Evolutionary conservation across 2,329 filamentous ascomycete species (phyloP), one percentile per base, ranked within the genome.

Genomic region (Zasmidium angulare): DNA sequence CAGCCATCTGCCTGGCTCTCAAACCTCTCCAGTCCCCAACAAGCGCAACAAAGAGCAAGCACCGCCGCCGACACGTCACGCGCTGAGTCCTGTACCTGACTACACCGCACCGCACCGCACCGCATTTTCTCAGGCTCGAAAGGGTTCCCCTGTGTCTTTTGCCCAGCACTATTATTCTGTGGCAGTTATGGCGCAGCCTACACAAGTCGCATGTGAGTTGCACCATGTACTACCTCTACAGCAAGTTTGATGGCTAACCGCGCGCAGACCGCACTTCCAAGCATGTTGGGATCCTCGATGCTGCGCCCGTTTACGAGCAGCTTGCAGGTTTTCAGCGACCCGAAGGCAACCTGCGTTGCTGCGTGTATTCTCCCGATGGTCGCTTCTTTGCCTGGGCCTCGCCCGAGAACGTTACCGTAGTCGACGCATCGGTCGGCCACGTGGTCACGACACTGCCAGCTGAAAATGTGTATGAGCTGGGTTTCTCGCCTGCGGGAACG

Each of bases 351-450:
- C 85, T 96, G 73, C 89, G 95, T 77, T 98, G 92, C 81, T 96
- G 90, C 82, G 86, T 87, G 72, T 99, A 99, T 82, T 98, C 95
- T 64, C 90, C 92, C 60, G 96, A 95, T 78, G 93, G 95, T 75
- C 90, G 90, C 74, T 99, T 93, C 82, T 96, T 97, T 78, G 93
- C 92, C 65, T 99, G 91, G 89, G 93, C 93, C 67, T 90, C 91
- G 63, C 89, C 87, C 64, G 91, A 96, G 70, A 88, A 87, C 73
- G 93, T 99, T 72, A 88, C 84, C 68, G 88, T 98, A 66, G 83
- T 96, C 70, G 91, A 98, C 75, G 85, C 93, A 64, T 89, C 89
- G 48, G 83, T 81, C 66, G 93, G 93, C 70, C 81, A 88, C 68
- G 79, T 89, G 67, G 81, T 96, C 72, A 86, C 91, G 63, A 87